phyloP scores from a whole-genome alignment of 139 green algal genomes.

The Picocystis salinarum region DNA sequence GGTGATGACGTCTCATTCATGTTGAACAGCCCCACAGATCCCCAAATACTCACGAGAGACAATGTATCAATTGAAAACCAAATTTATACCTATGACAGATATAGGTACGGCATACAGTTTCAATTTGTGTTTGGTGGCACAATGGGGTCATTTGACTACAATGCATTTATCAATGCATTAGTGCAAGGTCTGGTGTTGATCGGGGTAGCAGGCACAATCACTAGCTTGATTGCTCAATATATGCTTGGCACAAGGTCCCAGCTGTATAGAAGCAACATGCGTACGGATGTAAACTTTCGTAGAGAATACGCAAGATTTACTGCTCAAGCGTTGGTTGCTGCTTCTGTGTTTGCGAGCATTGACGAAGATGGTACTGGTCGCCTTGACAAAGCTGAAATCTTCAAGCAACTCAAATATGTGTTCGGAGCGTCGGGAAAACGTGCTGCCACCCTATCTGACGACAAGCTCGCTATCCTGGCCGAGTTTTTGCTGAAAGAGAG shows the following conservation, averaged over 20 bases:
- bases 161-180: conserved; percentile 7
- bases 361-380: conserved; percentile 1
- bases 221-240: conserved; percentile 13
- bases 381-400: conserved; percentile 9
- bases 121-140: too few relatives aligned
- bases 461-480: conserved; percentile 5
- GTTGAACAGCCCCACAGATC: neutral
- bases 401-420: conserved; percentile 1
- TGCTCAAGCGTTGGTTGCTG: conserved; percentile 9
- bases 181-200: conserved; percentile 9
- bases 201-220: conserved; percentile 7
- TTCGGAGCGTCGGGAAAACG: too few relatives aligned
- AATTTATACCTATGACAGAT: neutral
- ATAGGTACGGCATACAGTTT: neutral
- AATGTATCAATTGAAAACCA: neutral
- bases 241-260: conserved; percentile 5
- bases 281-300: conserved; percentile 9
- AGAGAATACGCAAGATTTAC: conserved; percentile 14
- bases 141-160: conserved; percentile 8
- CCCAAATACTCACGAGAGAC: neutral
- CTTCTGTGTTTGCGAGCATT: conserved; percentile 5
- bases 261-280: conserved; percentile 14
- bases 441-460: neutral
- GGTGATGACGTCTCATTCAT: neutral
- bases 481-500: conserved; percentile 14